These are phyloP conservation scores for Warburgia ugandensis DNA, from an alignment of 164 flowering plant genomes.

Conservation along the genomic window DNA sequence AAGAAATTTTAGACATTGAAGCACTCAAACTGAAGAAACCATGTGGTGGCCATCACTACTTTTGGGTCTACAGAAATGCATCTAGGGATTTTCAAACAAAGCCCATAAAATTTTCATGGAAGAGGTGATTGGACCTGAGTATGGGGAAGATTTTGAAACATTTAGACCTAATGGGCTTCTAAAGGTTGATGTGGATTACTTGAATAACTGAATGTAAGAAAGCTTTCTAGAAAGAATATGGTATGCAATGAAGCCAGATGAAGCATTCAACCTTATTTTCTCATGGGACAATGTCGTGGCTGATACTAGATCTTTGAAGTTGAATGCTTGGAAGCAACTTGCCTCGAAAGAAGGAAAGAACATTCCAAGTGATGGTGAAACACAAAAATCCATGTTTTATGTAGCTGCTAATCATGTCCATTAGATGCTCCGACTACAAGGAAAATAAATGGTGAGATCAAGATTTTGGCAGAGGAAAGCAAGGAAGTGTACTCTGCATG, in stretches of 20 bases:
- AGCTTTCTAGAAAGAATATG: conserved; percentile 76
- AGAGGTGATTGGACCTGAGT: conserved; percentile 99
- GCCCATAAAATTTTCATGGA: no score
- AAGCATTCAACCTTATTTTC: conserved; percentile 94
- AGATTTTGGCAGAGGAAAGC: no score
- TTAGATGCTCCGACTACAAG: no score
- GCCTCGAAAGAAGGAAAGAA: conserved; percentile 77
- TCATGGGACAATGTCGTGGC: conserved; percentile 99
- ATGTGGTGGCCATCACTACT: no score
- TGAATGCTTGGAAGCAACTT: conserved; percentile 78
- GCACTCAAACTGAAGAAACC: no score
- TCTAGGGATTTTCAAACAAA: no score
- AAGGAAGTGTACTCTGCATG: no score
- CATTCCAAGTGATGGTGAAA: conserved; percentile 44
- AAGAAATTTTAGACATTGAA: no score
- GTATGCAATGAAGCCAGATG: conserved; percentile 98
- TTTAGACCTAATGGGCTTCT: conserved; percentile 75
- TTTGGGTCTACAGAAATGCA: no score
- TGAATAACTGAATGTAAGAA: conserved; percentile 83
- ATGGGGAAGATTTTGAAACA: conserved; percentile 98
- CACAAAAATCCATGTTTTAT: conserved; percentile 45
- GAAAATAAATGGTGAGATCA: no score
- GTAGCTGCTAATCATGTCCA: conserved; percentile 59
- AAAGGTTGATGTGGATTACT: conserved; percentile 91
- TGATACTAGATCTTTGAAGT: conserved; percentile 58